phyloP scores from a whole-genome alignment of 2,329 filamentous ascomycete genomes.

The Pseudogymnoascus sp. region DNA sequence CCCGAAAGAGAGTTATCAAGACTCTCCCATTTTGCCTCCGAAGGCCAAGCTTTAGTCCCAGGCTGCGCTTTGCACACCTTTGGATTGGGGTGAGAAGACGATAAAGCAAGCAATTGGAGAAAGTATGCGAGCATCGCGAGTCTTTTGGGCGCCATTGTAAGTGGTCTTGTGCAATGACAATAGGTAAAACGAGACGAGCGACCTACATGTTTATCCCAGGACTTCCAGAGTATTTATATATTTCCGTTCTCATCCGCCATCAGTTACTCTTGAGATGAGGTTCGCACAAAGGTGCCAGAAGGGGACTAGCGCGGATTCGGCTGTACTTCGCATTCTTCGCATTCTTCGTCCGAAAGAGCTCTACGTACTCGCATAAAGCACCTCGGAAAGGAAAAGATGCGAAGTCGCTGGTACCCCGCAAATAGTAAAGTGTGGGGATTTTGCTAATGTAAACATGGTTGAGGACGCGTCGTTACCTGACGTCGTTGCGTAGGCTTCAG shows the following conservation, averaged over 20 bases:
- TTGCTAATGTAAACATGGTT: not conserved
- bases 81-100: not conserved
- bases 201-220: not conserved
- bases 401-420: not conserved
- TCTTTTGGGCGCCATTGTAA: not conserved
- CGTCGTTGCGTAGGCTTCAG: not conserved
- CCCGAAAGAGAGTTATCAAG: conserved; percentile 41
- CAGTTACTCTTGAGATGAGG: not conserved
- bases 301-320: not conserved
- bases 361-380: not conserved
- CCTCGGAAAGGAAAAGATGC: not conserved
- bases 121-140: not conserved
- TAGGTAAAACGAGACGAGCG: not conserved
- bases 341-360: not conserved
- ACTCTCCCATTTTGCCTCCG: conserved; percentile 35
- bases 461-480: not conserved
- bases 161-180: not conserved
- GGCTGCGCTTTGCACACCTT: conserved; percentile 43
- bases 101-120: conserved; percentile 1
- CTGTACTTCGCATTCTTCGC: not conserved
- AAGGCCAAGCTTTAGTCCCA: conserved; percentile 41
- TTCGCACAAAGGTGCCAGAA: not conserved
- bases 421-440: too few relatives aligned
- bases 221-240: not conserved
- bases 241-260: not conserved